A percentile compares a stretch with the other conserved stretches of the same genome.
phyloP scores from a whole-genome alignment of 1,284 basidiomycete genomes.

The Takashimella koratensis region DNA sequence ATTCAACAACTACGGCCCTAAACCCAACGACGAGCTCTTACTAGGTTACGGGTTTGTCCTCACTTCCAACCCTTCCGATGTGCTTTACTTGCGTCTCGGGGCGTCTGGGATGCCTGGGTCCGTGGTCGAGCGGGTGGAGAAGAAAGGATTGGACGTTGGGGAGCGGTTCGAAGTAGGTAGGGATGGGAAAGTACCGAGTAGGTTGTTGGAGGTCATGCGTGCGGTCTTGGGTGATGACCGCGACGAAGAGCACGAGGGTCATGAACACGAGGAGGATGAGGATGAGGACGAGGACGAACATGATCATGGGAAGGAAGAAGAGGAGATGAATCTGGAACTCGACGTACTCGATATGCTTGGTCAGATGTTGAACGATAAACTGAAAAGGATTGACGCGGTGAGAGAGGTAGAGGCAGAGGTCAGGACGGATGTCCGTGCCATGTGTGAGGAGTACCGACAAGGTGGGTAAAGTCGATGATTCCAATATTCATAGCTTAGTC shows the following conservation, averaged over 20 bases:
- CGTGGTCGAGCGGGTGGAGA: conserved; percentile 16
- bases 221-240: conserved; percentile 39
- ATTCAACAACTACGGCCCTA: conserved; percentile 67
- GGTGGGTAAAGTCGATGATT: no score
- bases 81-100: conserved; percentile 71
- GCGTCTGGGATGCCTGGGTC: conserved; percentile 36
- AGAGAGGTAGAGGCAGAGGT: conserved; percentile 18
- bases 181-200: conserved; percentile 56
- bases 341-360: conserved; percentile 55
- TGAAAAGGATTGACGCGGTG: conserved; percentile 55
- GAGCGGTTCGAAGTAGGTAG: conserved; percentile 63
- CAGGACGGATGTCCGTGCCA: conserved; percentile 24
- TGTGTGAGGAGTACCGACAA: conserved; percentile 33
- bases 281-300: conserved; percentile 55
- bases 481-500: not conserved
- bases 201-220: conserved; percentile 58
- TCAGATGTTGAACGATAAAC: conserved; percentile 61
- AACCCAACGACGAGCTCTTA: conserved; percentile 77
- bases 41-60: conserved; percentile 84
- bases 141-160: conserved; percentile 30
- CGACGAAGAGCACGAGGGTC: conserved; percentile 26
- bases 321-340: conserved; percentile 61
- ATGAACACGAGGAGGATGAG: conserved; percentile 52
- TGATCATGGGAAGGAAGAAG: conserved; percentile 53
- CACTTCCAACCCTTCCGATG: conserved; percentile 72